Conservation (phyloP, 805 yeast genomes). For the Naumovozyma dairenensis region DNA sequence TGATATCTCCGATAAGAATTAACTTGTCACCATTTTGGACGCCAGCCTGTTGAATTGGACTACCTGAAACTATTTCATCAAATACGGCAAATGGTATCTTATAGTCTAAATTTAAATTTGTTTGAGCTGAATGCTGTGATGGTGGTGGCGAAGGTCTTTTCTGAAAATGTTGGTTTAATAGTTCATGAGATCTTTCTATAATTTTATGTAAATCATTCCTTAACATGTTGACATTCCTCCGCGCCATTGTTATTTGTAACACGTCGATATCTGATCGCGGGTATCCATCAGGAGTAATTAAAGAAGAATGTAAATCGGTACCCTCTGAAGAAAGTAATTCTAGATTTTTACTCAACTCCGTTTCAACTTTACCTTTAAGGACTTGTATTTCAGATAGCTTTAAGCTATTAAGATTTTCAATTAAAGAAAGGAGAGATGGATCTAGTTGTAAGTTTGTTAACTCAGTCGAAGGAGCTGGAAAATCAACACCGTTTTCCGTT, state of each 20-base stretch:
- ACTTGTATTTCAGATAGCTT: constrained; percentile 20
- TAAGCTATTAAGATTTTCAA: neutral
- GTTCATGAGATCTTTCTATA: constrained; percentile 36
- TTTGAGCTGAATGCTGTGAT: constrained; percentile 2
- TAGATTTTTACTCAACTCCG: constrained; percentile 33
- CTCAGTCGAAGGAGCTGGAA: constrained; percentile 2
- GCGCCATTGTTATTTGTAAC: constrained; percentile 48
- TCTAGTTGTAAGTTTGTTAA: constrained; percentile 8
- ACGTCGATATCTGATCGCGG: constrained; percentile 83
- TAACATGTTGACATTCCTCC: constrained; percentile 56
- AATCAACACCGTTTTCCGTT: neutral
- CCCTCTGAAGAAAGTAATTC: constrained; percentile 37
- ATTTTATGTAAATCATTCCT: constrained; percentile 58
- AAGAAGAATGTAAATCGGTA: constrained; percentile 53
- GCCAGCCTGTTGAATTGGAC: constrained; percentile 56
- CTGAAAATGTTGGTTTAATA: constrained; percentile 38
- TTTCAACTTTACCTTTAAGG: constrained; percentile 34
- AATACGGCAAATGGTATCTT: constrained; percentile 48
- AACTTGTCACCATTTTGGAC: constrained; percentile 46
- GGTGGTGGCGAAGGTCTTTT: too few species aligned
- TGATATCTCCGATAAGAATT: constrained; percentile 42
- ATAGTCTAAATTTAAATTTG: neutral
- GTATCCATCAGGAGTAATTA: constrained; percentile 67
- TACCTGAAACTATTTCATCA: constrained; percentile 35
- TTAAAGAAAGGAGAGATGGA: constrained; percentile 3